Conservation (phyloP, 495 filamentous ascomycete species). For the Hyaloscypha hepaticicola region DNA sequence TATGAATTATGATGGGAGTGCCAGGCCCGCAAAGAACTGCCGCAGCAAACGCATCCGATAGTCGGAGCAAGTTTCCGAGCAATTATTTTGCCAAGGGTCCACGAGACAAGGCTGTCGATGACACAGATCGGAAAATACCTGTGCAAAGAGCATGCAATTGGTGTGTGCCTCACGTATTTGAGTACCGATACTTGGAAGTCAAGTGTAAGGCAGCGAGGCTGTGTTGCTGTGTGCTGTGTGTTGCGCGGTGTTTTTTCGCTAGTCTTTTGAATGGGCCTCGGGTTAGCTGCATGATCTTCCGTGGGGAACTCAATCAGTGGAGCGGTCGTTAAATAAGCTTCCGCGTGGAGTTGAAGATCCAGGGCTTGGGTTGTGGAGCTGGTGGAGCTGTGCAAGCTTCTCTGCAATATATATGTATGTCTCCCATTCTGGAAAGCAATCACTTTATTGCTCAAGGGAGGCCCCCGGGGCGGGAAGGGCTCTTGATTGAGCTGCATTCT, state of each 20-base stretch:
- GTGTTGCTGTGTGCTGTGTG: slow-evolving; percentile 4
- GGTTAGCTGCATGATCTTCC: no score
- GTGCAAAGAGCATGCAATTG: neutral
- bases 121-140: neutral
- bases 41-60: neutral
- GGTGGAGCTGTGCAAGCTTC: no score
- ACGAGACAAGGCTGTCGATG: neutral
- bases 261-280: no score
- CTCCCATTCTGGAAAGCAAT: no score
- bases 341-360: neutral
- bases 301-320: neutral
- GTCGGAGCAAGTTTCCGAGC: neutral
- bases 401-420: no score
- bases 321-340: neutral
- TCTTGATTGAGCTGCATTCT: neutral
- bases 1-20: neutral
- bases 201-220: neutral
- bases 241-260: no score
- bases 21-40: neutral
- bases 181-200: neutral
- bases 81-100: no score
- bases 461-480: no score
- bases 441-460: no score
- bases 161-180: neutral
- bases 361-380: no score